These are phyloP conservation scores for Medakamo hakoo DNA, from an alignment of 139 green algal species.

Conservation along the genomic window DNA sequence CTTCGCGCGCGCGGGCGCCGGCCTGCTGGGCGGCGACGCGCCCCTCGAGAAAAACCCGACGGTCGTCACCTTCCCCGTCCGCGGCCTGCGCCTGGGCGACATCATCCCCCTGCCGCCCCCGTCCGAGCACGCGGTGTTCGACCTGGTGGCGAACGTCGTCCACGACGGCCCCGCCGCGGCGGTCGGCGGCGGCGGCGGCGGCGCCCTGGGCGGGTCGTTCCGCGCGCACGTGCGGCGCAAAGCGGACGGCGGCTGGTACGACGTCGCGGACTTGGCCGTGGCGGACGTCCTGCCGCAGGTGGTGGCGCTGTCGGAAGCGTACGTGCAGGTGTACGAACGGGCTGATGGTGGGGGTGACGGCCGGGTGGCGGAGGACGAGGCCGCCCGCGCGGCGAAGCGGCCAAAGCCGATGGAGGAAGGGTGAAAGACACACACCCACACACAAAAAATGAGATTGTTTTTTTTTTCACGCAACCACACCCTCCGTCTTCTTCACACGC, in stretches of 20 bases:
- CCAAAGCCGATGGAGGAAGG: background rate
- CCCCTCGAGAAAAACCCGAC: constrained; percentile 92
- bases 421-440: background rate
- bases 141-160: constrained; percentile 82
- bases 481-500: background rate
- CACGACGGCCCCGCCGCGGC: constrained; percentile 59
- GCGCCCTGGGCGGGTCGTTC: constrained; percentile 41
- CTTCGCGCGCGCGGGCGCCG: constrained; percentile 77
- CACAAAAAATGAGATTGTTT: background rate
- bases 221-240: constrained; percentile 66
- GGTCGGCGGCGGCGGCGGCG: constrained; percentile 74
- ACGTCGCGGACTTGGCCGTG: constrained; percentile 82
- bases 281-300: constrained; percentile 88
- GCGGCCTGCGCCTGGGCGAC: constrained; percentile 70
- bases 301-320: constrained; percentile 80
- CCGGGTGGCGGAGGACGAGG: too few relatives aligned
- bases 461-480: background rate
- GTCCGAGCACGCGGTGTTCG: constrained; percentile 34
- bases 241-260: constrained; percentile 62
- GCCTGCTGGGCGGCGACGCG: constrained; percentile 11
- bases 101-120: constrained; percentile 38
- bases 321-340: constrained; percentile 72
- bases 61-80: constrained; percentile 95
- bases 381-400: too few relatives aligned
- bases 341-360: constrained; percentile 1